Evolutionary conservation across 306 rosid species (phyloP), one percentile per base, ranked within the genome.

Genomic region (Quercus berberidifolia): DNA sequence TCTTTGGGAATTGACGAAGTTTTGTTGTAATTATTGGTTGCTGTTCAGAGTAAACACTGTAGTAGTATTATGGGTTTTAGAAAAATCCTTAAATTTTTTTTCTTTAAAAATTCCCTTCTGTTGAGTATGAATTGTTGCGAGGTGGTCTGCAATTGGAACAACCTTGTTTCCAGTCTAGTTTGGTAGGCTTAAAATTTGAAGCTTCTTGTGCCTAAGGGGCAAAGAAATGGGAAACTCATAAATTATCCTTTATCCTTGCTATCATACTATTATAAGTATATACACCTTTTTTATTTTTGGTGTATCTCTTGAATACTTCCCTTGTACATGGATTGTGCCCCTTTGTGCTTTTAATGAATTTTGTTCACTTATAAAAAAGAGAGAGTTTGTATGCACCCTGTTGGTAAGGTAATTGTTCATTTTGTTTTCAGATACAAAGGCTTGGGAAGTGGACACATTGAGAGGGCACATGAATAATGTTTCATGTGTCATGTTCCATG

Each of bases 401-500:
- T 60, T 12, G 15, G 33, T 60, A 21, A 60, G 67, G 67, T 60
- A 46, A 28, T 28, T 33, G 17, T 49, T 52, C 52, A 0, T 55
- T 73, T 74, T 79, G 25, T 86, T 83, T 82, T 56, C 94, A 94
- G 98, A 94, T 71, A 94, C 98, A 8, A 92, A 94, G 88, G 98
- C 98, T 73, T 92, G 97, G 98, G 97, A 92, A 90, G 97, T 94
- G 80, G 98, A 94, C 87, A 94, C 98, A 31, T 75, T 94, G 90
- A 91, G 97, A 77, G 98, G 98, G 75, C 98, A 94, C 87, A 94
- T 88, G 93, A 94, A 94, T 85, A 94, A 94, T 75, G 98, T 94
- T 79, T 94, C 98, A 76, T 91, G 97, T 87, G 98, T 92, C 56
- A 86, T 92, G 97, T 94, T 94, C 86, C 97, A 94, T 84, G 92